Evolutionary conservation across 2,329 filamentous ascomycete genomes (phyloP).

Genomic region (Arthroderma sp.): DNA sequence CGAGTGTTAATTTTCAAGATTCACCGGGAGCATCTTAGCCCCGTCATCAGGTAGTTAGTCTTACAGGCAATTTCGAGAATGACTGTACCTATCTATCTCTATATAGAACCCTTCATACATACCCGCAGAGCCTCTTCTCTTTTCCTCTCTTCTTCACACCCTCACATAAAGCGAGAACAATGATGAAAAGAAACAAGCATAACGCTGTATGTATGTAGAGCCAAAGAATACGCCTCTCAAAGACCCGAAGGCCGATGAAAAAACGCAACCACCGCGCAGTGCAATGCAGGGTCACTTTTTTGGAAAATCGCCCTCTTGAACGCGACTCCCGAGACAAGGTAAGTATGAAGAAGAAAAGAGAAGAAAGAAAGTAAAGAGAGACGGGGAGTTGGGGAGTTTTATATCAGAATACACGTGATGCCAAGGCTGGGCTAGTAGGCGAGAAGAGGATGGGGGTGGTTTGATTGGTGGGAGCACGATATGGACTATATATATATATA

Average conservation of each 20-base stretch:
- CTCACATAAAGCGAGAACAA: conserved; percentile 8
- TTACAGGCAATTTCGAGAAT: too few relatives aligned
- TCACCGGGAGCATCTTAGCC: too few relatives aligned
- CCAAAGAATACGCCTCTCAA: conserved; percentile 39
- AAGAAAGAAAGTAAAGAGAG: conserved; percentile 21
- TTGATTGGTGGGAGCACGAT: neutral
- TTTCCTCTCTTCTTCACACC: conserved; percentile 11
- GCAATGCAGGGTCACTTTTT: conserved; percentile 43
- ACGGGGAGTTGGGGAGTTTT: conserved; percentile 14
- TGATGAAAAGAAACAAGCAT: conserved; percentile 10
- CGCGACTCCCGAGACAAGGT: conserved; percentile 37
- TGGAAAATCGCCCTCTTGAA: conserved; percentile 34
- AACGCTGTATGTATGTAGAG: conserved; percentile 10
- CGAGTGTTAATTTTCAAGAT: too few relatives aligned
- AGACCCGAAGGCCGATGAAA: conserved; percentile 37
- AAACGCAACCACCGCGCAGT: conserved; percentile 39
- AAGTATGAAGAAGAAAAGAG: conserved; percentile 39
- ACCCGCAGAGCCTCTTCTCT: too few relatives aligned
- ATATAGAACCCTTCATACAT: too few relatives aligned
- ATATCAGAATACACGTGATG: conserved; percentile 12
- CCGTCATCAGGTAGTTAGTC: too few relatives aligned
- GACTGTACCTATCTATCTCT: too few relatives aligned
- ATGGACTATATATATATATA: neutral
- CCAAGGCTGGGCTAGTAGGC: neutral
- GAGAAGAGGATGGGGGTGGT: neutral